A percentile compares a stretch with the other conserved stretches of the same genome.
phyloP scores from a whole-genome alignment of 2,329 filamentous ascomycete species.

The Claviceps sp. region DNA sequence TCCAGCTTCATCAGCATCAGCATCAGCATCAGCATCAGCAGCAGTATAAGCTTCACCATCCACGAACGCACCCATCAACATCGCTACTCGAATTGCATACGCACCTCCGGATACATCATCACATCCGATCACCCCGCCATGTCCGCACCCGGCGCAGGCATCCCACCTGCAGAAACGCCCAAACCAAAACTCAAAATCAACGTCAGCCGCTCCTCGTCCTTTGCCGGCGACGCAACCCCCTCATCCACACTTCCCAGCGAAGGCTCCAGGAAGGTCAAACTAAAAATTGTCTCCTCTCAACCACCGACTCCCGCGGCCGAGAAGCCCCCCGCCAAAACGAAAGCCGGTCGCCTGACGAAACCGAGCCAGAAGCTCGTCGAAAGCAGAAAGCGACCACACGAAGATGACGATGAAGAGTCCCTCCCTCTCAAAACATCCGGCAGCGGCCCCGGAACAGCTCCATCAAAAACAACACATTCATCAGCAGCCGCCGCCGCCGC shows the following conservation, averaged over 20 bases:
- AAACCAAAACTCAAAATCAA: slow-evolving; percentile 28
- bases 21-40: not conserved
- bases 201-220: slow-evolving; percentile 22
- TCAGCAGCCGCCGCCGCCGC: not conserved
- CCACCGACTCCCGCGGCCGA: slow-evolving; percentile 22
- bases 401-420: slow-evolving; percentile 36
- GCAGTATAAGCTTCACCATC: no score
- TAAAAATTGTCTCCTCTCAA: slow-evolving; percentile 27
- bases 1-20: not conserved
- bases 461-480: not conserved
- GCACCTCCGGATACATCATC: no score
- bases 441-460: not conserved
- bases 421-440: slow-evolving; percentile 12
- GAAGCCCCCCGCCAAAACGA: slow-evolving; percentile 31
- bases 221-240: slow-evolving; percentile 16
- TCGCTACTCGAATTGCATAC: no score
- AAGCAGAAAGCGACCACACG: slow-evolving; percentile 47
- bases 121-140: not conserved
- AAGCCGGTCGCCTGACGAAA: slow-evolving; percentile 45
- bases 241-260: slow-evolving; percentile 17
- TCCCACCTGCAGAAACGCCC: slow-evolving; percentile 14
- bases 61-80: no score
- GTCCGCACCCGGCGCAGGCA: slow-evolving; percentile 6
- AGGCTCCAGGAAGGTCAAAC: slow-evolving; percentile 25
- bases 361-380: slow-evolving; percentile 44